phyloP scores from a whole-genome alignment of 2,329 filamentous ascomycete genomes.

The Hymenoscyphus occultus region DNA sequence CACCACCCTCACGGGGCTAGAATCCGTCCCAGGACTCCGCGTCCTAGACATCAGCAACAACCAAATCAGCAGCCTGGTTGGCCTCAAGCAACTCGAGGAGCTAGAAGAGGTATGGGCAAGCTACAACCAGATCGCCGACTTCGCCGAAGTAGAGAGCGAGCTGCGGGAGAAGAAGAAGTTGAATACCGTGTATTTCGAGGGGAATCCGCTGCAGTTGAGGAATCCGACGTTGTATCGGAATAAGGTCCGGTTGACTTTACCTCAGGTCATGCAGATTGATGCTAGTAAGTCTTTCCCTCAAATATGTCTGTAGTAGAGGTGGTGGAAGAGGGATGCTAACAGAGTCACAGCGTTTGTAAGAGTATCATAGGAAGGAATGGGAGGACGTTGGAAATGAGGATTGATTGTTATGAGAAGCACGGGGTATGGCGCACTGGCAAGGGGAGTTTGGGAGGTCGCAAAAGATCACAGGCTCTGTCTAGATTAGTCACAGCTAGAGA shows the following conservation, averaged over 20 bases:
- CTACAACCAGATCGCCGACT: constrained; percentile 77
- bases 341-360: constrained; percentile 31
- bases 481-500: not conserved
- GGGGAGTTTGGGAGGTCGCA: constrained; percentile 7
- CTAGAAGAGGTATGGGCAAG: constrained; percentile 94
- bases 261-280: constrained; percentile 90
- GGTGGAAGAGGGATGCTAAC: not conserved
- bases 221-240: constrained; percentile 87
- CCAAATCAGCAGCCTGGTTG: constrained; percentile 69
- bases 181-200: constrained; percentile 93
- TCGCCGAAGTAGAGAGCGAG: constrained; percentile 76
- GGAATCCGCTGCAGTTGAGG: constrained; percentile 80
- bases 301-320: not conserved
- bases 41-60: constrained; percentile 91
- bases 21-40: constrained; percentile 60
- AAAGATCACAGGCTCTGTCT: not conserved
- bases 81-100: constrained; percentile 64
- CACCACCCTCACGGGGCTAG: constrained; percentile 70
- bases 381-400: not conserved
- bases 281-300: constrained; percentile 68
- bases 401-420: constrained; percentile 4
- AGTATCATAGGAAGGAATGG: constrained; percentile 29
- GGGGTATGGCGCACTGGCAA: constrained; percentile 11
- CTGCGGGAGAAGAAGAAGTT: constrained; percentile 75
- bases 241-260: constrained; percentile 84